Percentiles rank a stretch among this genome's conserved stretches.
phyloP scores from a whole-genome alignment of 345 rosid genomes.

The Euphorbia peplus region DNA sequence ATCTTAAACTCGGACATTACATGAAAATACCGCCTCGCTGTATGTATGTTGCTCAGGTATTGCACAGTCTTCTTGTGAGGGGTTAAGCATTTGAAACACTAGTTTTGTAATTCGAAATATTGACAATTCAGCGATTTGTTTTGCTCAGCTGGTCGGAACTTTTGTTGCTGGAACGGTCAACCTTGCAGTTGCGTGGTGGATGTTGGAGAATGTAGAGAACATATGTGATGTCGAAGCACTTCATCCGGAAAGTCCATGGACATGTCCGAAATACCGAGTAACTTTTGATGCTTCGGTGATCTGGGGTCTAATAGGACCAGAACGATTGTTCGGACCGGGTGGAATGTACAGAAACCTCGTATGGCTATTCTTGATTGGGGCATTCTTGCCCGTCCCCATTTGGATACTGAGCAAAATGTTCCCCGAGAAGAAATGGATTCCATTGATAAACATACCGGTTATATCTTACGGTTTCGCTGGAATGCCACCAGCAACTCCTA shows the following conservation, averaged over 20 bases:
- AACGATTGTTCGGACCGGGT: constrained; percentile 80
- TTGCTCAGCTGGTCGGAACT: constrained; percentile 71
- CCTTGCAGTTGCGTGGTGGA: constrained; percentile 99
- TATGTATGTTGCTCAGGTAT: constrained; percentile 94
- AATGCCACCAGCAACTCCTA: constrained; percentile 99
- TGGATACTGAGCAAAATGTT: constrained; percentile 80
- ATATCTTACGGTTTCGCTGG: constrained; percentile 97
- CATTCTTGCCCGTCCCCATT: constrained; percentile 83
- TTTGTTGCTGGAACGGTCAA: constrained; percentile 71
- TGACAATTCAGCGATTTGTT: not conserved
- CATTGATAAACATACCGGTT: constrained; percentile 90
- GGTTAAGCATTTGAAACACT: not conserved
- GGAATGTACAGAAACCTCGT: constrained; percentile 90
- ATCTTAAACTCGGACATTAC: constrained; percentile 98
- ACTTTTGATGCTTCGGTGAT: constrained; percentile 96
- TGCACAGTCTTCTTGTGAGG: not conserved
- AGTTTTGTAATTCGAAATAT: not conserved
- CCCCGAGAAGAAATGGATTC: constrained; percentile 95
- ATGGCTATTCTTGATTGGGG: constrained; percentile 94
- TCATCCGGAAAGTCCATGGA: constrained; percentile 96
- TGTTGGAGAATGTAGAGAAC: constrained; percentile 81
- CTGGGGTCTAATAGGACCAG: constrained; percentile 95
- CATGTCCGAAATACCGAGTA: constrained; percentile 95
- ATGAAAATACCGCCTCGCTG: constrained; percentile 99
- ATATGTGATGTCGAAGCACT: constrained; percentile 67